These are phyloP conservation scores for Aureobasidium sp. DNA, from an alignment of 2,329 filamentous ascomycete genomes.

Conservation along the genomic window DNA sequence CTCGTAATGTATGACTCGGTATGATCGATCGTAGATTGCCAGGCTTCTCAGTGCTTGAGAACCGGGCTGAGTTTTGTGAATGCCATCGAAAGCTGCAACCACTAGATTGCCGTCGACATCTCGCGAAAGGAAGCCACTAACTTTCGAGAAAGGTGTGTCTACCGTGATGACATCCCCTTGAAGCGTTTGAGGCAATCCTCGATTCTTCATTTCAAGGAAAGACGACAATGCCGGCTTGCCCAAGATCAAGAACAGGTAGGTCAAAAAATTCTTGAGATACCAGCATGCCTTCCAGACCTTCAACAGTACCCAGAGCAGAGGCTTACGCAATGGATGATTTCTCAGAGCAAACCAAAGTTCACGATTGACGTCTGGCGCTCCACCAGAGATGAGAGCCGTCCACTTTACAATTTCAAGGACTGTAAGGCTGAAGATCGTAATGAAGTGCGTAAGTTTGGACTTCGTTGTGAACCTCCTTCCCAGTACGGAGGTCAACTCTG, in stretches of 20 bases:
- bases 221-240: neutral
- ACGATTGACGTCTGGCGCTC: constrained; percentile 11
- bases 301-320: constrained; percentile 13
- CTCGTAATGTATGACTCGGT: constrained; percentile 12
- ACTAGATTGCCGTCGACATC: constrained; percentile 7
- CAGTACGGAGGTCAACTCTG: constrained; percentile 1
- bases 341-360: constrained; percentile 15
- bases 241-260: constrained; percentile 9
- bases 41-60: constrained; percentile 6
- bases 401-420: constrained; percentile 12
- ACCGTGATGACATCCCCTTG: constrained; percentile 11
- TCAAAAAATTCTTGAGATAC: constrained; percentile 14
- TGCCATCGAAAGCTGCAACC: constrained; percentile 11
- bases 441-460: neutral
- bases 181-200: constrained; percentile 12
- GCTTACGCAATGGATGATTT: neutral
- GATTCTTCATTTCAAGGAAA: constrained; percentile 5
- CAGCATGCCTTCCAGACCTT: constrained; percentile 16
- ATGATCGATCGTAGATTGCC: constrained; percentile 11
- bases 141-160: constrained; percentile 13
- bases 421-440: neutral
- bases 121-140: constrained; percentile 14
- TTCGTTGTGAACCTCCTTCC: neutral
- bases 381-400: constrained; percentile 15
- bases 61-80: neutral